These are phyloP conservation scores for Rhizophora mangle DNA, from an alignment of 345 rosid species.

Conservation along the genomic window DNA sequence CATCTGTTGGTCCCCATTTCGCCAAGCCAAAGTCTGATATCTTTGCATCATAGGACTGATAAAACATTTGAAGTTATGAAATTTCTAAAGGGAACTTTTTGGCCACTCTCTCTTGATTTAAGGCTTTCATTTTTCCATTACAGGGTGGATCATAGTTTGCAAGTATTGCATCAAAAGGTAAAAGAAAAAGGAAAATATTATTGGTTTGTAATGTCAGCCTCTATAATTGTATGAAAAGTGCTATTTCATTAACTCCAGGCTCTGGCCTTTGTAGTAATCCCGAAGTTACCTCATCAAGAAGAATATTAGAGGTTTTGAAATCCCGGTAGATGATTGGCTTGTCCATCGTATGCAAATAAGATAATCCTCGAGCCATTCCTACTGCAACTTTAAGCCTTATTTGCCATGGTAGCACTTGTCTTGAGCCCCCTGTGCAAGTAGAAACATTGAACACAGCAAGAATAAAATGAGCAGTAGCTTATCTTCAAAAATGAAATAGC, in stretches of 20 bases:
- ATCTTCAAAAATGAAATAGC: too few relatives aligned
- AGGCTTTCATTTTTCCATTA: too few relatives aligned
- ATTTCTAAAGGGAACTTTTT: too few relatives aligned
- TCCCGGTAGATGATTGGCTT: slow-evolving; percentile 3
- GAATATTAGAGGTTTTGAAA: neutral
- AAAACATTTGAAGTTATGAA: neutral
- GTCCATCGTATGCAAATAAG: neutral
- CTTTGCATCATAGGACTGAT: slow-evolving; percentile 14
- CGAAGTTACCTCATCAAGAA: neutral
- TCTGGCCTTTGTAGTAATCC: too few relatives aligned
- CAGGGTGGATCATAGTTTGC: too few relatives aligned
- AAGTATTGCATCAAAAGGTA: too few relatives aligned
- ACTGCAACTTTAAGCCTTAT: neutral
- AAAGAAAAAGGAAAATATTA: too few relatives aligned
- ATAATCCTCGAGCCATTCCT: slow-evolving; percentile 5
- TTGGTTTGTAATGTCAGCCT: too few relatives aligned
- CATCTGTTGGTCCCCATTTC: neutral
- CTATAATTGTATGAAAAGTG: too few relatives aligned
- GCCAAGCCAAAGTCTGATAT: slow-evolving; percentile 22
- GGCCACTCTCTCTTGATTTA: too few relatives aligned
- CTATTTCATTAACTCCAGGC: too few relatives aligned
- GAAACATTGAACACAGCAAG: neutral
- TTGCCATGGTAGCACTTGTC: neutral
- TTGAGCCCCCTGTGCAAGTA: neutral
- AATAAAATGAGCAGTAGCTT: too few relatives aligned